Conservation (phyloP, 768 basidiomycete species). For the Multifurca ochricompacta region DNA sequence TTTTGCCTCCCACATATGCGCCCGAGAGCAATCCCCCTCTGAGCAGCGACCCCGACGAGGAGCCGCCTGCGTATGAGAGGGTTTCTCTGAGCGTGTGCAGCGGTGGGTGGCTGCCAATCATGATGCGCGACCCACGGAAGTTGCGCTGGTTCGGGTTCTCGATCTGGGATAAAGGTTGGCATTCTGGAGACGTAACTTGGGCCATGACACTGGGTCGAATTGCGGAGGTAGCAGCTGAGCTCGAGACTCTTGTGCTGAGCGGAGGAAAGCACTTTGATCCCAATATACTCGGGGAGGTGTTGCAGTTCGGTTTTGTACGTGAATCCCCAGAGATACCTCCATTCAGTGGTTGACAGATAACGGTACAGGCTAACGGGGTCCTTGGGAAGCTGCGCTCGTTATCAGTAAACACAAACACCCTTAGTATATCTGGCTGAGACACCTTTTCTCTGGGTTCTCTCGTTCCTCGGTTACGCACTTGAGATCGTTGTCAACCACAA, state of each 20-base stretch:
- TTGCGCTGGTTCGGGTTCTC: constrained; percentile 10
- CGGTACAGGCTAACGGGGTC: neutral
- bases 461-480: constrained; percentile 8
- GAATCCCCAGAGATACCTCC: neutral
- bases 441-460: constrained; percentile 8
- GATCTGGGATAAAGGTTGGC: neutral
- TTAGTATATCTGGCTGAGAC: neutral
- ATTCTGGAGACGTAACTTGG: neutral
- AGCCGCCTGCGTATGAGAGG: neutral
- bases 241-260: constrained; percentile 8
- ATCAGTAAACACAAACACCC: neutral
- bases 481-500: constrained; percentile 7
- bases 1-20: neutral
- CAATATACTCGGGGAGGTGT: neutral
- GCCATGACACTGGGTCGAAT: neutral
- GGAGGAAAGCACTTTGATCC: neutral
- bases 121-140: constrained; percentile 5
- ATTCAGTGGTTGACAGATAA: neutral
- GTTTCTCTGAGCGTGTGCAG: neutral
- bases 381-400: constrained; percentile 10
- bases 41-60: neutral
- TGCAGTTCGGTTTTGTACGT: constrained; percentile 9
- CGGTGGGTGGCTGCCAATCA: neutral
- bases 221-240: constrained; percentile 1
- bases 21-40: neutral